Base-by-base conservation (phyloP, 164 flowering plant species). In the Macadamia integrifolia region DNA sequence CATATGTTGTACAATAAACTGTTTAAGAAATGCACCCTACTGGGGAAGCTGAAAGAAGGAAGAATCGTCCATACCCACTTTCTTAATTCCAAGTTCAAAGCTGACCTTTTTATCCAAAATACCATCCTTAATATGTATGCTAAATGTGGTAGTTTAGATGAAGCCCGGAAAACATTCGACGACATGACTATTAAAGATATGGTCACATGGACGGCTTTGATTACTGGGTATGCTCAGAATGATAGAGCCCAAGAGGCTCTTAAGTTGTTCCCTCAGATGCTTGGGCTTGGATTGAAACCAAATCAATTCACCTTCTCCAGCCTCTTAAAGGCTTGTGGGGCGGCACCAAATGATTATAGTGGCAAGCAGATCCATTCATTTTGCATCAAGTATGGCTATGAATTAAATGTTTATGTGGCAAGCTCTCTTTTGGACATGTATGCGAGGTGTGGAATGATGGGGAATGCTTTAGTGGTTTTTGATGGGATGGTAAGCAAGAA, bases 391-490 rank as follows among this genome's bases (percentile, higher is more conserved):
- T 71, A 57, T 72, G 86, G 89, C 42, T 79, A 62, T 72, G 81
- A 68, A n/a, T 72, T 67, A 14, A 71, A 81, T 76, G 86, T 86
- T 42, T 86, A 73, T 73, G 90, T 86, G 46, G 87, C 81, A 3
- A 86, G 85, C 77, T 73, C 92, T 48, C 79, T 87, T 65, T 73
- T 89, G 58, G 90, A 87, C 61, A 81, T 89, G 88, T 89, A 89
- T 72, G 73, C 86, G 3, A 82, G 88, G 76, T 78, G 74, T 69
- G 85, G 78, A 6, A 55, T 31, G n/a, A 74, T 89, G 80, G 68
- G 71, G 44, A 88, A 81, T 49, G 90, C 89, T 9, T 72, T 65
- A 61, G 52, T 62, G 13, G 69, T 80, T 2, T 89, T 89, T 75
- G 77, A 77, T 66, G 76, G 69, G 60, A 62, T 87, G 71, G 68